Base-by-base conservation (phyloP, 2,329 filamentous ascomycete species). In the Fusarium mangiferae region DNA sequence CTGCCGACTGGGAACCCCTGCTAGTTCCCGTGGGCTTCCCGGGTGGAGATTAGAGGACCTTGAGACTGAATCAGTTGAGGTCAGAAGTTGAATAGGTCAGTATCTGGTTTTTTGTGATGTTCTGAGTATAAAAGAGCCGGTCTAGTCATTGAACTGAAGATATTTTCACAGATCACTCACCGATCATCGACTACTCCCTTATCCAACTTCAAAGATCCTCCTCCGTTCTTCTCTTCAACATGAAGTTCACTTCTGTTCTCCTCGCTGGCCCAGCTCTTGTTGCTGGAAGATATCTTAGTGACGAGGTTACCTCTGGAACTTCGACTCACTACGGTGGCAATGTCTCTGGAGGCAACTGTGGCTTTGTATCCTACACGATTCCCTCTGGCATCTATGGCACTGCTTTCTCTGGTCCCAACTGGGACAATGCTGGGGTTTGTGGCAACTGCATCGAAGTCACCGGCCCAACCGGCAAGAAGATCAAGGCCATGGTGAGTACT, bases 381-480 rank as follows among this genome's bases (percentile, higher is more conserved):
- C 90, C 91, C 13, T 83, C 86, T 11, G 84, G 84, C 14, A 80
- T 92, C 68, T 90, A 84, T 75, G 91, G 91, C 52, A 90, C 90
- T 10, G 91, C 91, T 6, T 85, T 91, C 55, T 89, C 90, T 1
- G 86, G 86, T 48, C 82, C 84, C 6, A 87, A 86, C 75, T 93
- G 91, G 91, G 79, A 85, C 63, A 82, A 78, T 57, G 85, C 88
- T 5, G 85, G 82, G 39, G 83, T 88, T 69, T 93, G 91, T 77
- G 91, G 91, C 65, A 83, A 85, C 36, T 93, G 91, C 68, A 83
- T 93, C 12, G 80, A 85, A 62, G 90, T 93, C 35, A 90, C 85
- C 5, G 89, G 89, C 1, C 87, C 87, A 12, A 84, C 80, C 13
- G 90, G 90, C 70, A 84, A 83, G 44, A 87, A 70, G 46, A 64